phyloP scores from a whole-genome alignment of 495 filamentous ascomycete genomes.

The Penicillium atrosanguineum region DNA sequence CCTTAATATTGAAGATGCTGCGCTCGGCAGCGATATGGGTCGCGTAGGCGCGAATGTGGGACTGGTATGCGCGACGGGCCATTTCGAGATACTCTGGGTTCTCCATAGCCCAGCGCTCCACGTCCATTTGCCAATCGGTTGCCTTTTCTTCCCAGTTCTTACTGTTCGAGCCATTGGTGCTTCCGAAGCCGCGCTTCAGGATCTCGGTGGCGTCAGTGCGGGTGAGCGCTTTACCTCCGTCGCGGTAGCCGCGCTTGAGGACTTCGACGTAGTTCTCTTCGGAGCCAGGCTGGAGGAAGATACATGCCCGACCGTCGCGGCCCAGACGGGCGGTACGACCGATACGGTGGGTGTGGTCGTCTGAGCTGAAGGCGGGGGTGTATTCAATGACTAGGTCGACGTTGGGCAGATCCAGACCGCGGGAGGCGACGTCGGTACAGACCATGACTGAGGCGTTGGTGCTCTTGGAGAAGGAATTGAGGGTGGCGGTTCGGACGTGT shows the following conservation, averaged over 20 bases:
- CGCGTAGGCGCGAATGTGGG: conserved; percentile 89
- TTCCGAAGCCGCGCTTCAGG: conserved; percentile 58
- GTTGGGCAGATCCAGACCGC: conserved; percentile 90
- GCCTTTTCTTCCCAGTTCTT: conserved; percentile 66
- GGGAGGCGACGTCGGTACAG: conserved; percentile 92
- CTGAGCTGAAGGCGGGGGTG: conserved; percentile 84
- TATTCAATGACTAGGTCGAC: conserved; percentile 94
- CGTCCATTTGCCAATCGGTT: conserved; percentile 72
- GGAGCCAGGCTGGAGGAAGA: conserved; percentile 85
- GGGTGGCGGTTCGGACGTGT: conserved; percentile 77
- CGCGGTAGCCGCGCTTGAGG: conserved; percentile 58
- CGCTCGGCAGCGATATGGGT: conserved; percentile 86
- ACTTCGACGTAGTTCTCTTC: conserved; percentile 88
- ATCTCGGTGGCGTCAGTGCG: conserved; percentile 59
- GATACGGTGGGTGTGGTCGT: conserved; percentile 91
- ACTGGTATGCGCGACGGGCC: conserved; percentile 80
- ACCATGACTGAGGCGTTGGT: conserved; percentile 71
- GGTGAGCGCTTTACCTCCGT: conserved; percentile 51
- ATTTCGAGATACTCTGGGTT: conserved; percentile 62
- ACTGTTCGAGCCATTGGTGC: conserved; percentile 35
- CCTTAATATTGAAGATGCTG: conserved; percentile 80
- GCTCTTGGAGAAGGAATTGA: conserved; percentile 68
- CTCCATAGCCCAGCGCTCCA: conserved; percentile 68
- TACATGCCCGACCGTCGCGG: conserved; percentile 76
- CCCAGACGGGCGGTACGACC: conserved; percentile 93